Percentiles rank a stretch among this genome's conserved stretches.
Evolutionary conservation across 306 rosid genomes (phyloP).

Genomic region (Adenanthera pavonina): DNA sequence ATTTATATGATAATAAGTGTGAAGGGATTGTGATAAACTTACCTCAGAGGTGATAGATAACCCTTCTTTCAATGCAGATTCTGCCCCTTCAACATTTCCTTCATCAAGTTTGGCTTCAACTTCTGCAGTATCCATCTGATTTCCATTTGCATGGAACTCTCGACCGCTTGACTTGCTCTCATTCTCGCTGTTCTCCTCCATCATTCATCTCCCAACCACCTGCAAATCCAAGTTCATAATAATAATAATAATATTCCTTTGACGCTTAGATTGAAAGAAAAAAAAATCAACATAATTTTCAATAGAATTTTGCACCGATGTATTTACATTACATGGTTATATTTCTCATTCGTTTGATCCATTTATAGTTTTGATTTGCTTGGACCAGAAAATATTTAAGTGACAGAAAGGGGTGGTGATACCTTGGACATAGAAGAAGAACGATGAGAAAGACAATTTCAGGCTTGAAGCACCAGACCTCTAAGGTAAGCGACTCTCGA

Average conservation of each 20-base stretch:
- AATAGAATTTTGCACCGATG: neutral
- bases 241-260: slow-evolving; percentile 27
- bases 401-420: neutral
- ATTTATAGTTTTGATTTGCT: neutral
- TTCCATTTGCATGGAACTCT: slow-evolving; percentile 76
- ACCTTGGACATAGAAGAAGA: neutral
- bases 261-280: no score
- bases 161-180: slow-evolving; percentile 44
- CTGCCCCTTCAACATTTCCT: slow-evolving; percentile 94
- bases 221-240: no score
- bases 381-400: neutral
- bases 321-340: neutral
- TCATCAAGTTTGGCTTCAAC: slow-evolving; percentile 86
- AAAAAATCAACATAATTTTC: neutral
- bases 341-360: neutral
- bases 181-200: slow-evolving; percentile 63
- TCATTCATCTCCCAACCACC: slow-evolving; percentile 48
- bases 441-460: no score
- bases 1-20: neutral
- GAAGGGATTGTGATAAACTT: slow-evolving; percentile 16
- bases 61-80: slow-evolving; percentile 81
- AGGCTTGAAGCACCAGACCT: no score
- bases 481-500: neutral
- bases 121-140: slow-evolving; percentile 57
- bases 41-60: slow-evolving; percentile 91